Percentiles rank a stretch among this genome's conserved stretches.
Evolutionary conservation across 2,329 filamentous ascomycete genomes (phyloP).

Genomic region (Chrysosporium keratinophilum): DNA sequence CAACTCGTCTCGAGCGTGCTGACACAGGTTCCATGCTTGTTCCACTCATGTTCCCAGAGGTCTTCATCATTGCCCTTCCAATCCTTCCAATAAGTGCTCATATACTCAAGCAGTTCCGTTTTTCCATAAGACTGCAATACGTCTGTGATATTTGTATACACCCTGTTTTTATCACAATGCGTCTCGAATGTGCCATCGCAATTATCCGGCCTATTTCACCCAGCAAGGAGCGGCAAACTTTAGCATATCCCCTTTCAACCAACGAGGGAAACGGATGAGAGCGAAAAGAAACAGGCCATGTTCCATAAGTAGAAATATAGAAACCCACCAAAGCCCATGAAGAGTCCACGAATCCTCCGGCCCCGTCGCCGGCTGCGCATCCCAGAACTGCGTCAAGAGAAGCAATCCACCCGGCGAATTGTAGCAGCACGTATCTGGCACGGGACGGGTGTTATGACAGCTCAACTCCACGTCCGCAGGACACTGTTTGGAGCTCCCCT

Average conservation of each 20-base stretch:
- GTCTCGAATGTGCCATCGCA: conserved; percentile 50
- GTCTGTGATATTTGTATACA: conserved; percentile 47
- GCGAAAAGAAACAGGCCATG: background rate
- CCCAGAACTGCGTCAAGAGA: conserved; percentile 53
- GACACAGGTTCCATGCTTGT: conserved; percentile 63
- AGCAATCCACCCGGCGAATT: conserved; percentile 49
- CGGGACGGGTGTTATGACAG: conserved; percentile 45
- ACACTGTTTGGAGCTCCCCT: conserved; percentile 21
- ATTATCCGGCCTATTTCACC: conserved; percentile 36
- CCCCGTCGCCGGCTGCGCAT: conserved; percentile 45
- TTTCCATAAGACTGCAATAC: conserved; percentile 44
- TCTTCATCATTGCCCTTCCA: conserved; percentile 44
- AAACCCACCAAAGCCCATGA: conserved; percentile 44
- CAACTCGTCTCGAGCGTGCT: conserved; percentile 56
- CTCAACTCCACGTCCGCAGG: conserved; percentile 38
- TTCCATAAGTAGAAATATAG: background rate
- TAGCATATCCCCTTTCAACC: background rate
- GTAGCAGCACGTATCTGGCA: conserved; percentile 47
- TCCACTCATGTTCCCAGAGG: conserved; percentile 63
- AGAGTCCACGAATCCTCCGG: conserved; percentile 49
- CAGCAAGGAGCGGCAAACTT: background rate
- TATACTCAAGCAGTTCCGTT: conserved; percentile 44
- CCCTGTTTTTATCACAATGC: conserved; percentile 46
- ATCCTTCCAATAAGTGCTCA: conserved; percentile 53
- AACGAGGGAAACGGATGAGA: background rate